Base-by-base conservation (phyloP, 164 flowering plant species). In the Berberis thunbergii region DNA sequence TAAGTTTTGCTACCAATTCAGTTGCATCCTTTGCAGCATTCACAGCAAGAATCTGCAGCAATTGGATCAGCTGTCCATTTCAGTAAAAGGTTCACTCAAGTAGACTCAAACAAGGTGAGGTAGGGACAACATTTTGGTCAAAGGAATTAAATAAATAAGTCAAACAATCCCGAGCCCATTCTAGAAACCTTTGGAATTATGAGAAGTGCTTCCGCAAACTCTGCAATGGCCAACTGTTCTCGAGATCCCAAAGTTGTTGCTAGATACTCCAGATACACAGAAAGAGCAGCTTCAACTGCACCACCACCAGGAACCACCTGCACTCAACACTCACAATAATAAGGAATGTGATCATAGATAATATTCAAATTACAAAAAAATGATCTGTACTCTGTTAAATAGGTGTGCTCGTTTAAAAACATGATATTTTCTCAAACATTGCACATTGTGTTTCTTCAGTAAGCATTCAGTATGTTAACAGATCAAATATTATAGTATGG, bases 21-120 rank as follows among this genome's bases (percentile, higher is more conserved):
- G 99, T 89, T 4, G 99, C 91, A 76, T 94, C 99, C 77, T 91
- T 91, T 5, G 99, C 99, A 78, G 99, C 99, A 85, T 95, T 95
- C 13, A 95, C 99, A 57, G 99, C 83, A 71, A 95, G 97, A 53
- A 95, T 94, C 99, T 94, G 76, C 48, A 66, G 12, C 45, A 39
- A 52, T 7, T 8, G 26, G 26, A 26, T 26, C 26, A 26, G 26
- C 26, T 26, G 26, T 26, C 26, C 26, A 26, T 26, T 26, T 26
- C 26, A 26, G 26, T 26, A 26, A 26, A 26, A 26, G 26, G 26
- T 26, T 26, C 26, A 26, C 26, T 26, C 26, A 26, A 26, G 26
- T 26, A 26, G 26, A 26, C 26, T 26, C 26, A 26, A 26, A 26
- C 0, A 26, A 26, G 26, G 26, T 26, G 26, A 26, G 26, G 26